These are phyloP conservation scores for Sisymbrium irio DNA, from an alignment of 345 rosid species.

Conservation along the genomic window DNA sequence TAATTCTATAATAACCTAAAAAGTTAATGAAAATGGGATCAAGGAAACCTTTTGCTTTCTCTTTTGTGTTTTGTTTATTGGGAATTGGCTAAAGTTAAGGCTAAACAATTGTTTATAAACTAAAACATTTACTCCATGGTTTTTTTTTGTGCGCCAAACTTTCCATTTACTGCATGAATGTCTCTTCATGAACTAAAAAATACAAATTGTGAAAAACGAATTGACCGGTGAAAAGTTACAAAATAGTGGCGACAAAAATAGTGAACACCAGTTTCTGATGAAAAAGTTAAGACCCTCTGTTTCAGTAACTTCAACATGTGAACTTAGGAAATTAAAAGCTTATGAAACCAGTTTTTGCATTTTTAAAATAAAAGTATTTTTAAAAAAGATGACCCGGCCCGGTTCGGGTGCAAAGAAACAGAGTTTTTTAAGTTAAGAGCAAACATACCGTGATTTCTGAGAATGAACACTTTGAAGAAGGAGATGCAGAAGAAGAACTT, in stretches of 20 bases:
- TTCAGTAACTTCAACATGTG: slow-evolving; percentile 35
- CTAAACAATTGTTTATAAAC: not conserved
- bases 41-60: slow-evolving; percentile 16
- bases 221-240: not conserved
- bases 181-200: not conserved
- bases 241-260: not conserved
- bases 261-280: slow-evolving; percentile 17
- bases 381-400: slow-evolving; percentile 9
- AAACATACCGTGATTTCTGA: slow-evolving; percentile 30
- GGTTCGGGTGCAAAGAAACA: slow-evolving; percentile 7
- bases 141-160: not conserved
- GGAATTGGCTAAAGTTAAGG: not conserved
- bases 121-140: not conserved
- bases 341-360: not conserved
- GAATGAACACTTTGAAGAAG: slow-evolving; percentile 30
- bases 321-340: slow-evolving; percentile 6
- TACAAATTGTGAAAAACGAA: not conserved
- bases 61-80: not conserved
- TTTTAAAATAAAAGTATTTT: not conserved
- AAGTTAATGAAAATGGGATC: not conserved
- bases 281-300: slow-evolving; percentile 16
- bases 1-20: not conserved
- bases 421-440: slow-evolving; percentile 16
- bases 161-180: not conserved
- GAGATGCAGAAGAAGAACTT: slow-evolving; percentile 16